Conservation (phyloP, 306 rosid species). For the Glycine tomentella region DNA sequence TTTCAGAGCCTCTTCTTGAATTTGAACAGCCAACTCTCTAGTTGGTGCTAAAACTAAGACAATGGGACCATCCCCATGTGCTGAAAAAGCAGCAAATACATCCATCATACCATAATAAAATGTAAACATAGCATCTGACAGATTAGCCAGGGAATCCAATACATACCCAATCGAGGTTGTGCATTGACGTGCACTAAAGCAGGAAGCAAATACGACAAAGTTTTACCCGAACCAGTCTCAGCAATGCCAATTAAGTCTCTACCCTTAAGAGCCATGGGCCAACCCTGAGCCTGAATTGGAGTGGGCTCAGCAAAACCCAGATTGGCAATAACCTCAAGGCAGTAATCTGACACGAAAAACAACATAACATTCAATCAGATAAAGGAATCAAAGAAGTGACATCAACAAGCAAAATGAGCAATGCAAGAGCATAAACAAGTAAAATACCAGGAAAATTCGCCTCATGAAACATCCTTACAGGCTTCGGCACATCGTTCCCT, state of each 20-base stretch:
- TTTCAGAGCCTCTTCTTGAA: constrained; percentile 86
- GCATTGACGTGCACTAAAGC: constrained; percentile 92
- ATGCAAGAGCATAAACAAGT: constrained; percentile 16
- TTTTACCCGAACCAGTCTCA: constrained; percentile 98
- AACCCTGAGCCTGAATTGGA: constrained; percentile 97
- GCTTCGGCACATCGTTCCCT: constrained; percentile 87
- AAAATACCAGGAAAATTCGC: constrained; percentile 83
- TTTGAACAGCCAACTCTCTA: constrained; percentile 94
- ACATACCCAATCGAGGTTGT: constrained; percentile 85
- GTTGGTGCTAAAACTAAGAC: constrained; percentile 91
- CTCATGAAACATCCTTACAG: constrained; percentile 73
- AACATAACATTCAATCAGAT: constrained; percentile 25
- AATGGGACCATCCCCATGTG: constrained; percentile 85
- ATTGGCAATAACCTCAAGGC: constrained; percentile 86
- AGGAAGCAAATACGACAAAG: constrained; percentile 87
- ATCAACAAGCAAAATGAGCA: constrained; percentile 33
- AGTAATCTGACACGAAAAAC: constrained; percentile 60
- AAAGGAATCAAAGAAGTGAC: neutral
- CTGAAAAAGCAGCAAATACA: constrained; percentile 56
- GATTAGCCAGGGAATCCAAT: constrained; percentile 1
- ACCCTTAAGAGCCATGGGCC: constrained; percentile 99
- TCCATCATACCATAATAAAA: constrained; percentile 25
- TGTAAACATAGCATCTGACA: constrained; percentile 1
- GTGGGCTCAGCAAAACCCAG: constrained; percentile 97
- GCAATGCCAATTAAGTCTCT: constrained; percentile 97